These are phyloP conservation scores for Candida khao-thaluensis DNA, from an alignment of 805 yeast genomes.

Conservation along the genomic window DNA sequence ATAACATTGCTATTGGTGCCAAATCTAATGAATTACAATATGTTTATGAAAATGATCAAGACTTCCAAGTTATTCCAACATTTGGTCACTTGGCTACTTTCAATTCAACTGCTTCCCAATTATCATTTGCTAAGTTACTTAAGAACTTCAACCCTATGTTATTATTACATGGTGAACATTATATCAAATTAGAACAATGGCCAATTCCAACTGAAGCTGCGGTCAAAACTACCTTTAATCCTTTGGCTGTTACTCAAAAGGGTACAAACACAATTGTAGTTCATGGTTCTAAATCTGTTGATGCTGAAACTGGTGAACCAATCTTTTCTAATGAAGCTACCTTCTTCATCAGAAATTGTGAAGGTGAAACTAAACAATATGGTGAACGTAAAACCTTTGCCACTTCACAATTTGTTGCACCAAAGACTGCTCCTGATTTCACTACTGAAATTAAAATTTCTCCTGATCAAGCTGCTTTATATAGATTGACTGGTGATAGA, in stretches of 20 bases:
- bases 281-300: constrained; percentile 69
- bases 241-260: constrained; percentile 78
- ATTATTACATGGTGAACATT: constrained; percentile 94
- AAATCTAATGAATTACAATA: constrained; percentile 72
- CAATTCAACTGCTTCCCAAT: constrained; percentile 55
- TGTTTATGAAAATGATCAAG: constrained; percentile 69
- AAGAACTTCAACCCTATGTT: constrained; percentile 86
- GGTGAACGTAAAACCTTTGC: constrained; percentile 59
- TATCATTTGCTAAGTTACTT: constrained; percentile 59
- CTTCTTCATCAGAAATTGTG: constrained; percentile 75
- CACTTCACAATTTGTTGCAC: constrained; percentile 60
- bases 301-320: constrained; percentile 63
- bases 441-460: constrained; percentile 56
- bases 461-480: constrained; percentile 79
- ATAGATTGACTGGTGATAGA: constrained; percentile 89
- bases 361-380: constrained; percentile 50
- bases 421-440: constrained; percentile 65
- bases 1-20: constrained; percentile 90
- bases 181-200: constrained; percentile 68
- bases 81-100: constrained; percentile 89
- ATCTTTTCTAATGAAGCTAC: constrained; percentile 82
- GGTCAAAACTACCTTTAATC: constrained; percentile 58
- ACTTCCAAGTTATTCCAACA: constrained; percentile 85
- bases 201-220: constrained; percentile 75
- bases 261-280: constrained; percentile 80